phyloP scores from a whole-genome alignment of 164 flowering plant species.

The Euptelea pleiosperma region DNA sequence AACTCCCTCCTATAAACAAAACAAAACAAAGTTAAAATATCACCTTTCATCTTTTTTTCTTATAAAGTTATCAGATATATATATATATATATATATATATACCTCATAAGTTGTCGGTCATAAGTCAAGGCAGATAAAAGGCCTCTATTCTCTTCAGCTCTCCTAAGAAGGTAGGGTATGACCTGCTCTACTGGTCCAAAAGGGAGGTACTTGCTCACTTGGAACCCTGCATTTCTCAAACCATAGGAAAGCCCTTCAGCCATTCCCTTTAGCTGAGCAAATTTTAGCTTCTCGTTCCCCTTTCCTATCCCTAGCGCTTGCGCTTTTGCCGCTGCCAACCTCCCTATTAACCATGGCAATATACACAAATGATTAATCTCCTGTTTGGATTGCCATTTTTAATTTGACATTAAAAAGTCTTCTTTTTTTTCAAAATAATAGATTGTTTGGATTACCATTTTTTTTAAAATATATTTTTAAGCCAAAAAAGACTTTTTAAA shows the following conservation, averaged over 20 bases:
- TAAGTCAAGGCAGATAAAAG: constrained; percentile 54
- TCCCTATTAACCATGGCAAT: constrained; percentile 35
- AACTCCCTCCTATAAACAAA: constrained; percentile 46
- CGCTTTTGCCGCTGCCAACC: constrained; percentile 58
- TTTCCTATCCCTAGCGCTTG: constrained; percentile 56
- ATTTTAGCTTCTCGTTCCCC: constrained; percentile 54
- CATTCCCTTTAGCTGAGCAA: constrained; percentile 97
- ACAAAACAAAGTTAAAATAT: background rate
- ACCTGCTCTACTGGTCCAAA: constrained; percentile 80
- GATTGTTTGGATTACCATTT: too few species aligned
- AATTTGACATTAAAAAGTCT: too few species aligned
- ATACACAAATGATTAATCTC: too few species aligned
- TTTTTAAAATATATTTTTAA: too few species aligned
- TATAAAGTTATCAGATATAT: too few species aligned
- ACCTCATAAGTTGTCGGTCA: constrained; percentile 77
- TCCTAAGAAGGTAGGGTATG: constrained; percentile 79
- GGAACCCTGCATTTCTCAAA: constrained; percentile 75
- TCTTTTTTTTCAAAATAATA: too few species aligned
- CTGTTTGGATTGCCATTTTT: too few species aligned
- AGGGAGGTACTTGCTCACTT: constrained; percentile 86
- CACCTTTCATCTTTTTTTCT: too few species aligned
- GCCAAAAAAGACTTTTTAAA: too few species aligned
- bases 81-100: too few species aligned
- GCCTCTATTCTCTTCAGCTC: constrained; percentile 95
- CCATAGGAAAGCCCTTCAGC: constrained; percentile 75